phyloP scores from a whole-genome alignment of 192 early-diverging fungal genomes.

The Backusella tuberculispora region DNA sequence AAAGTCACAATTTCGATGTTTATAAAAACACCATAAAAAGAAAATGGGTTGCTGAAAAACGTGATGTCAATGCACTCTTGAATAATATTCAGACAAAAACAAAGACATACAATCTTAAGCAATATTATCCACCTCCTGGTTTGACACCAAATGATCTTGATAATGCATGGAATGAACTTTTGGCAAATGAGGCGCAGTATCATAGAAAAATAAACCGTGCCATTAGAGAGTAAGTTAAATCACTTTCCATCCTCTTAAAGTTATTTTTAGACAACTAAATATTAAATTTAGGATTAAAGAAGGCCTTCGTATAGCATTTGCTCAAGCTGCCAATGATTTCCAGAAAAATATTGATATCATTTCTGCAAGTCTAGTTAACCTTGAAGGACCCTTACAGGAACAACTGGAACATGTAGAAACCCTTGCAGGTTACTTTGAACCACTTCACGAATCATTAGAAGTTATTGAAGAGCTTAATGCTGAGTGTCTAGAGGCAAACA shows the following conservation, averaged over 20 bases:
- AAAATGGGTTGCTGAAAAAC: constrained; percentile 89
- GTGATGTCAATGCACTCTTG: constrained; percentile 88
- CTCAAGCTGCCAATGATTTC: constrained; percentile 83
- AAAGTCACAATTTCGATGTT: constrained; percentile 73
- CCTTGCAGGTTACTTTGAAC: constrained; percentile 55
- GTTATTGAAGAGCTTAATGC: constrained; percentile 65
- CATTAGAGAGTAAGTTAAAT: constrained; percentile 71
- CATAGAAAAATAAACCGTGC: constrained; percentile 84
- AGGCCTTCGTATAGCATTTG: constrained; percentile 76
- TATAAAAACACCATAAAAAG: constrained; percentile 88
- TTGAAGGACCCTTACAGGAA: constrained; percentile 76
- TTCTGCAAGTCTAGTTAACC: constrained; percentile 61
- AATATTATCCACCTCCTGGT: constrained; percentile 83
- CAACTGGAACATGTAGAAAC: constrained; percentile 65
- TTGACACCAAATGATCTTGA: constrained; percentile 77
- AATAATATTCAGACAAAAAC: constrained; percentile 98
- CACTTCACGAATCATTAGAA: constrained; percentile 55
- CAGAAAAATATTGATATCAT: constrained; percentile 72
- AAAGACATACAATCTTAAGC: constrained; percentile 89
- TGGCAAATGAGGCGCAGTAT: constrained; percentile 74
- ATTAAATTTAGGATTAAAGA: constrained; percentile 73
- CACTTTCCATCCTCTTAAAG: not conserved
- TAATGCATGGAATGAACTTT: constrained; percentile 72
- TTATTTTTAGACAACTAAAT: not conserved
- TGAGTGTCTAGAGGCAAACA: constrained; percentile 81